These are phyloP conservation scores for Chytriomyces sp. DNA, from an alignment of 192 early-diverging fungal species.

Conservation along the genomic window DNA sequence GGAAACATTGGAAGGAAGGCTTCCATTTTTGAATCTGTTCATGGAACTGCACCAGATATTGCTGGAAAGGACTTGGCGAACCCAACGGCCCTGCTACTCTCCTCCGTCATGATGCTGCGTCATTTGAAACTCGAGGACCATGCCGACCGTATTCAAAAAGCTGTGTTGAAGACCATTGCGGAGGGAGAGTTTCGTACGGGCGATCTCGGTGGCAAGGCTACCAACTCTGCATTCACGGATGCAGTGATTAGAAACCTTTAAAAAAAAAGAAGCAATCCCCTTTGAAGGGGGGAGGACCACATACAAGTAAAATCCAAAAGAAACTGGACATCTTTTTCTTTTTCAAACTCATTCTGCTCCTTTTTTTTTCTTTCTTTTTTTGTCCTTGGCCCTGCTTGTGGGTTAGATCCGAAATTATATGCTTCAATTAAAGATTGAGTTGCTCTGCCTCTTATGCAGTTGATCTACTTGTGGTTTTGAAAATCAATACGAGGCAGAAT, in stretches of 20 bases:
- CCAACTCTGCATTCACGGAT: conserved; percentile 91
- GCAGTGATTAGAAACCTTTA: conserved; percentile 74
- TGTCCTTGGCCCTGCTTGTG: too few species aligned
- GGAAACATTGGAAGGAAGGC: conserved; percentile 99
- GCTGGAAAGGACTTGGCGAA: conserved; percentile 96
- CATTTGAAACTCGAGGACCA: conserved; percentile 88
- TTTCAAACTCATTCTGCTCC: too few species aligned
- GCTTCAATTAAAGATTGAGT: too few species aligned
- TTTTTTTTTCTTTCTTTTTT: too few species aligned
- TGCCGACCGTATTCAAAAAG: conserved; percentile 85
- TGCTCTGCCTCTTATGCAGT: too few species aligned
- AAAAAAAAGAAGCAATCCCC: too few species aligned
- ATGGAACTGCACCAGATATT: conserved; percentile 95
- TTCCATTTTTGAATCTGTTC: conserved; percentile 90
- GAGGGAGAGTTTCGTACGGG: conserved; percentile 89
- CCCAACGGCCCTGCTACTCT: conserved; percentile 92
- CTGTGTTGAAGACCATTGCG: conserved; percentile 92
- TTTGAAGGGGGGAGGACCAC: too few species aligned
- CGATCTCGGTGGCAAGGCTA: conserved; percentile 89
- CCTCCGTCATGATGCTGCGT: conserved; percentile 96
- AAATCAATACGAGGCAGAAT: too few species aligned
- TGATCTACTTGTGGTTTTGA: too few species aligned
- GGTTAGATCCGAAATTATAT: too few species aligned
- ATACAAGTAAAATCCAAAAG: too few species aligned
- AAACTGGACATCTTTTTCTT: too few species aligned